Evolutionary conservation across 179 eudicot genomes (phyloP).

Genomic region (Spinacia oleracea): DNA sequence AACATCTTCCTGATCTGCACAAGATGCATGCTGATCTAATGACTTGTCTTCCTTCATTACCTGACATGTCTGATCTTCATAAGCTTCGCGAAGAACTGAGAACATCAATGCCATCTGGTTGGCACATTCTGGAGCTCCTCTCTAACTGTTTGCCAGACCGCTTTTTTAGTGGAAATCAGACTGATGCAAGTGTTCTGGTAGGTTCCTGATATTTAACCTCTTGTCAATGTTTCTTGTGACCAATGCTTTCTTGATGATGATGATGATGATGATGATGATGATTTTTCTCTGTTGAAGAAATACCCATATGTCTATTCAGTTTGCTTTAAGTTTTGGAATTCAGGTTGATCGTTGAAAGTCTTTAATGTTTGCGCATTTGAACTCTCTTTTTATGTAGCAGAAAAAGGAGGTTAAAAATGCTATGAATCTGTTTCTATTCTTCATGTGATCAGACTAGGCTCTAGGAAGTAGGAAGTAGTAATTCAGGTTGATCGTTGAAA

Average conservation of each 20-base stretch:
- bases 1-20: conserved; percentile 70
- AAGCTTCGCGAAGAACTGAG: conserved; percentile 51
- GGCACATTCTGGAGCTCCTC: conserved; percentile 73
- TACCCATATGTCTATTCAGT: not conserved
- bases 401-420: not conserved
- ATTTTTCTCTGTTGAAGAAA: not conserved
- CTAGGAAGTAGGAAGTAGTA: too few species aligned
- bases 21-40: conserved; percentile 61
- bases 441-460: not conserved
- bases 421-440: not conserved
- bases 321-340: not conserved
- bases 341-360: not conserved
- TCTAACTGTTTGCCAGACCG: conserved; percentile 83
- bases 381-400: not conserved
- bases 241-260: not conserved
- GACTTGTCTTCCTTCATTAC: conserved; percentile 75
- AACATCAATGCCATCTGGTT: conserved; percentile 50
- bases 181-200: conserved; percentile 71
- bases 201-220: conserved; percentile 9
- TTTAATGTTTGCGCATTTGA: too few species aligned
- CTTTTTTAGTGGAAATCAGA: conserved; percentile 66
- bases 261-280: not conserved
- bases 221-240: not conserved
- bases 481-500: not conserved
- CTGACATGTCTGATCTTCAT: conserved; percentile 68